Conservation (phyloP, 768 basidiomycete genomes). For the Kwoniella sp. region DNA sequence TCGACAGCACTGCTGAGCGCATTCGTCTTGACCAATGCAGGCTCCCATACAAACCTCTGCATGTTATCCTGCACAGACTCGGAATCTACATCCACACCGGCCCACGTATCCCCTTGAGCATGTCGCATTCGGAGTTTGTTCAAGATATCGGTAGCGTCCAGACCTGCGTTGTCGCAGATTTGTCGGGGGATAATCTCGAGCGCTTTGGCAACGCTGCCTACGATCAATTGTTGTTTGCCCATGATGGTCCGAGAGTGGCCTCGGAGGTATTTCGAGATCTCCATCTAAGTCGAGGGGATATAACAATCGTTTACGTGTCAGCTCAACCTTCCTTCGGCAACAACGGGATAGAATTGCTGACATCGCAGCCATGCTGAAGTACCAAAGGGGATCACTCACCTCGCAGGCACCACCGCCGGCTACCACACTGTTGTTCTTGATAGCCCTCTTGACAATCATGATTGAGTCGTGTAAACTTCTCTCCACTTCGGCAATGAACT, state of each 20-base stretch:
- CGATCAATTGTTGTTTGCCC: conserved; percentile 90
- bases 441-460: conserved; percentile 98
- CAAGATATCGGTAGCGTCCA: conserved; percentile 94
- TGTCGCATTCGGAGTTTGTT: conserved; percentile 98
- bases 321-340: no score
- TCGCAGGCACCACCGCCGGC: conserved; percentile 97
- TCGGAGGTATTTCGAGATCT: conserved; percentile 89
- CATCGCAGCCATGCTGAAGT: no score
- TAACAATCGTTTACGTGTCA: not conserved
- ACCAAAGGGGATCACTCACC: no score
- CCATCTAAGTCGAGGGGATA: conserved; percentile 70
- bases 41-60: conserved; percentile 99
- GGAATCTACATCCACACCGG: conserved; percentile 86
- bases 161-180: conserved; percentile 96
- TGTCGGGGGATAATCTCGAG: conserved; percentile 97
- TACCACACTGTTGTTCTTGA: conserved; percentile 92
- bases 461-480: conserved; percentile 96
- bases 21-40: conserved; percentile 89
- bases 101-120: conserved; percentile 83
- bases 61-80: conserved; percentile 93
- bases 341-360: no score
- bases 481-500: conserved; percentile 98
- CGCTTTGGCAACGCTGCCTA: conserved; percentile 94
- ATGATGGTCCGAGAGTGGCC: conserved; percentile 88
- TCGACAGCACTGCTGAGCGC: conserved; percentile 94